Evolutionary conservation across 345 rosid genomes (phyloP).

Genomic region (Syzygium oleosum): DNA sequence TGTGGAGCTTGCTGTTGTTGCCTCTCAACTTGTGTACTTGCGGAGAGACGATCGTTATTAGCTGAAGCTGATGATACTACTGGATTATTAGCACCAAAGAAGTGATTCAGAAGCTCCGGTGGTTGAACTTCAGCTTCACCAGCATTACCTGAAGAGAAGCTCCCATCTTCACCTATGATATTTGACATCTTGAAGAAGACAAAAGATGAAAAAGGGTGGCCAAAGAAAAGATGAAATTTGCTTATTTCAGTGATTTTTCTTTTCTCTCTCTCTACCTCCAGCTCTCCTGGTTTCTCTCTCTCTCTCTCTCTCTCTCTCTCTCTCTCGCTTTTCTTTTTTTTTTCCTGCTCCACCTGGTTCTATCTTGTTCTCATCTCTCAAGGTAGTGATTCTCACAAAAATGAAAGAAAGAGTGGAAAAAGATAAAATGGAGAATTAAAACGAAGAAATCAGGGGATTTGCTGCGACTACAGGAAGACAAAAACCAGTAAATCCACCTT

Average conservation of each 20-base stretch:
- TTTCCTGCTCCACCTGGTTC: not conserved
- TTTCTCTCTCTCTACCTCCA: not conserved
- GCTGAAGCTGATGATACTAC: not conserved
- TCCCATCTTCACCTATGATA: constrained; percentile 2
- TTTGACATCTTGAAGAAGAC: constrained; percentile 2
- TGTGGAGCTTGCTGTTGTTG: not conserved
- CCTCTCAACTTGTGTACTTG: not conserved
- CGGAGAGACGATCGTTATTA: not conserved
- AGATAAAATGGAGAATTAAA: not conserved
- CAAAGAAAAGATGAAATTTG: not conserved
- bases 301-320: not conserved
- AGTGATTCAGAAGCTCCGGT: not conserved
- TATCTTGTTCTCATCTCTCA: not conserved
- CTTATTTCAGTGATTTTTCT: not conserved
- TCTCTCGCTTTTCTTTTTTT: not conserved
- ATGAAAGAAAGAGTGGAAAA: not conserved
- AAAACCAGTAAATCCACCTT: constrained; percentile 1
- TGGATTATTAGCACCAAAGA: not conserved
- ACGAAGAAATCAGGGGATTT: not conserved
- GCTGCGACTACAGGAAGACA: not conserved
- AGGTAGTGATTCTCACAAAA: not conserved
- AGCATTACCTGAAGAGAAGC: not conserved
- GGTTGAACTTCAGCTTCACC: not conserved
- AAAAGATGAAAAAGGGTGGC: not conserved
- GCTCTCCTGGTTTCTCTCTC: not conserved